Evolutionary conservation across 2,329 filamentous ascomycete genomes (phyloP), one percentile per base, ranked within the genome.

Genomic region (Conoideocrella luteorostrata): DNA sequence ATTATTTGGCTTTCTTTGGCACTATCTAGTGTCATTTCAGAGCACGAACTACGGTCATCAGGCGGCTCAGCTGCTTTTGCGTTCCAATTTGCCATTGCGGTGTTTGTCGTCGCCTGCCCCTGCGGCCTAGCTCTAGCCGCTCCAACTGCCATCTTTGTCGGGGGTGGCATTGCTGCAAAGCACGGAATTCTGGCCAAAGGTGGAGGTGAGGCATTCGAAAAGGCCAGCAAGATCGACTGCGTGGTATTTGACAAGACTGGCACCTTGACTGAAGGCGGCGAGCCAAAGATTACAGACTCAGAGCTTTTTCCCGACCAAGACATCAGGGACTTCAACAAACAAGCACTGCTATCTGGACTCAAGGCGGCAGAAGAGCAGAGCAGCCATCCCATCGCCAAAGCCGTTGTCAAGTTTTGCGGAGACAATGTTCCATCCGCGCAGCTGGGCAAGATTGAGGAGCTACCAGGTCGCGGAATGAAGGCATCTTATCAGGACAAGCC

Each of bases 161-260:
- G 86, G 3, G 82, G 85, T 28, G 87, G 87, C 2, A 68, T 93
- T 15, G 88, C 88, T 3, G 88, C 88, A 6, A 82, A 84, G 58
- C 68, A 87, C 55, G 88, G 88, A 2, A 88, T 94, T 43, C 71
- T 94, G 1, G 87, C 86, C 52, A 88, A 89, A 62, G 87, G 88
- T 18, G 88, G 88, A 18, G 88, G 88, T 26, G 86, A 90, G 58
- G 88, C 87, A 0, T 91, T 93, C 58, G 86, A 91, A 60, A 88
- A 88, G 65, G 87, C 87, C 4, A 89, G 85, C 58, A 78, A 77
- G 10, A 73, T 90, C 35, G 81, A 88, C 59, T 84, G 82, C 41
- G 81, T 93, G 30, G 84, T 93, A 1, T 93, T 94, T 58, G 88
- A 94, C 71, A 93, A 94, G 71, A 94, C 88, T 0, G 88, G 88